Conservation (phyloP, 148 eudicot genomes). For the Rhododendron ovatum region DNA sequence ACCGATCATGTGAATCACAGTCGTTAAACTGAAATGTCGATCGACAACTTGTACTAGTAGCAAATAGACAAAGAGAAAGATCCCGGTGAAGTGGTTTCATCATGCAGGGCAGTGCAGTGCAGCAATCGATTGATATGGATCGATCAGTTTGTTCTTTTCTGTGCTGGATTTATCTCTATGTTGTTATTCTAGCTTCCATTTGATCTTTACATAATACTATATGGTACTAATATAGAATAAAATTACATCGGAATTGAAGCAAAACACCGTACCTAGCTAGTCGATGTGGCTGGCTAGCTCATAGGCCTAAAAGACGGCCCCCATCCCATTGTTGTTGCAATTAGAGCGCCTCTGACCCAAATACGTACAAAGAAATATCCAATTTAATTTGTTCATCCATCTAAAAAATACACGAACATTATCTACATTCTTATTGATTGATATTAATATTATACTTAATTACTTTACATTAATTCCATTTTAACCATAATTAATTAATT, state of each 20-base stretch:
- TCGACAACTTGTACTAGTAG: neutral
- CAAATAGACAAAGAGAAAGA: neutral
- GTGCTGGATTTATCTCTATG: neutral
- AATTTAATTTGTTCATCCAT: too few species aligned
- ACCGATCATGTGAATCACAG: neutral
- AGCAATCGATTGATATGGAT: too few species aligned
- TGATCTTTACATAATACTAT: neutral
- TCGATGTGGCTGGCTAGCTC: neutral
- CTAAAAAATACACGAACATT: too few species aligned
- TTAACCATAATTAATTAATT: too few species aligned
- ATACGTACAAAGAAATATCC: too few species aligned
- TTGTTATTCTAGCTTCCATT: neutral
- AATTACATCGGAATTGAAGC: neutral
- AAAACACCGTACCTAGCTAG: neutral
- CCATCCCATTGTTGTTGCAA: neutral
- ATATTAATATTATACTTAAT: too few species aligned
- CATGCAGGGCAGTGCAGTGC: too few species aligned
- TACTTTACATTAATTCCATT: too few species aligned
- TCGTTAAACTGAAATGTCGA: neutral
- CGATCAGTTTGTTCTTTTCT: neutral
- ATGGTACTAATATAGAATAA: neutral
- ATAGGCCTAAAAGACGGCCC: neutral
- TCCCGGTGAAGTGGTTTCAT: neutral
- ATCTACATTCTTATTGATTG: too few species aligned
- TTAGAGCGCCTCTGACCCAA: neutral